phyloP scores from a whole-genome alignment of 495 filamentous ascomycete genomes.

The Penicillium pulvis region DNA sequence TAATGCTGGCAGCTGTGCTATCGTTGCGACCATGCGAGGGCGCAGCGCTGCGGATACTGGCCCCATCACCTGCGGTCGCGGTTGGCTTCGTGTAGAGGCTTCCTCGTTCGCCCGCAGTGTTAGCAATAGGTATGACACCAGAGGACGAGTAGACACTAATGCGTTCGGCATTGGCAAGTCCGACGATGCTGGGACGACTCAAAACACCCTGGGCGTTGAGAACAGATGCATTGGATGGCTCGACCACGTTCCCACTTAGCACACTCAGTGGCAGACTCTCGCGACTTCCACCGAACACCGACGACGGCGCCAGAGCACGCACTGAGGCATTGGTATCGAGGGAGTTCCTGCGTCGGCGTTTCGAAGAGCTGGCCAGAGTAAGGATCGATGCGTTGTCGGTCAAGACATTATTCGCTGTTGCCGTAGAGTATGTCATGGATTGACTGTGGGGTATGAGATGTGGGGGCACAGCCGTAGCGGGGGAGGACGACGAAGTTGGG shows the following conservation, averaged over 20 bases:
- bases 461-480: slow-evolving; percentile 77
- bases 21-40: slow-evolving; percentile 79
- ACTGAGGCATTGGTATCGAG: slow-evolving; percentile 96
- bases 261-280: slow-evolving; percentile 89
- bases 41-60: slow-evolving; percentile 76
- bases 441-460: slow-evolving; percentile 71
- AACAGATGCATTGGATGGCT: slow-evolving; percentile 48
- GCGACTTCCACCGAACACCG: slow-evolving; percentile 84
- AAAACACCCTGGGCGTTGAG: slow-evolving; percentile 53
- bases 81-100: slow-evolving; percentile 76
- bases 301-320: slow-evolving; percentile 87
- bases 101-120: slow-evolving; percentile 69
- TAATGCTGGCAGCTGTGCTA: slow-evolving; percentile 77
- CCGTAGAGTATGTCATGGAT: slow-evolving; percentile 81
- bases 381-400: slow-evolving; percentile 96
- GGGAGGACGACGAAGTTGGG: slow-evolving; percentile 59
- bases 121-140: slow-evolving; percentile 59
- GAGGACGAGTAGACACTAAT: slow-evolving; percentile 85
- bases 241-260: slow-evolving; percentile 74
- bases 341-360: slow-evolving; percentile 82
- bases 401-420: slow-evolving; percentile 88
- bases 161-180: slow-evolving; percentile 70
- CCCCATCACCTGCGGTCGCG: slow-evolving; percentile 61
- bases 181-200: slow-evolving; percentile 57
- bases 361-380: slow-evolving; percentile 94